Evolutionary conservation across 2,329 filamentous ascomycete species (phyloP).

Genomic region (Aspergillus brasiliensis): DNA sequence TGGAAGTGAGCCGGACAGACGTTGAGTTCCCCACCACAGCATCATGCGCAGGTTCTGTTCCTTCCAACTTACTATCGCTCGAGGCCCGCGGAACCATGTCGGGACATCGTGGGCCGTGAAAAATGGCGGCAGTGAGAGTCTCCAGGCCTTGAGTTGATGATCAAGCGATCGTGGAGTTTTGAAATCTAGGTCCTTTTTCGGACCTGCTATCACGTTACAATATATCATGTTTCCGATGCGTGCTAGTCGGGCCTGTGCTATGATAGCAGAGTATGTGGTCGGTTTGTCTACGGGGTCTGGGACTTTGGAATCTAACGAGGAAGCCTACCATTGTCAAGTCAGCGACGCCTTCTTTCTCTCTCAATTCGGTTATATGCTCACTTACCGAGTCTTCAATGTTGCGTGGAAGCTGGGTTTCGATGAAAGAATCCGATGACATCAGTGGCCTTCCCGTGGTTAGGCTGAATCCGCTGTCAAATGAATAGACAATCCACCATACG

Average conservation of each 20-base stretch:
- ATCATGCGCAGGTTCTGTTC: conserved; percentile 27
- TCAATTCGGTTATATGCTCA: not conserved
- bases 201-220: conserved; percentile 14
- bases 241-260: conserved; percentile 19
- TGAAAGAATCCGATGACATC: conserved; percentile 39
- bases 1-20: not conserved
- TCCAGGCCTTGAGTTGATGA: conserved; percentile 23
- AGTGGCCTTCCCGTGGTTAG: conserved; percentile 33
- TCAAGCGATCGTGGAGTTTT: conserved; percentile 23
- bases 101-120: conserved; percentile 19
- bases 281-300: conserved; percentile 13
- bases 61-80: conserved; percentile 24
- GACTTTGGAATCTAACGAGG: conserved; percentile 2
- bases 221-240: conserved; percentile 20
- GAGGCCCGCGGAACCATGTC: conserved; percentile 23
- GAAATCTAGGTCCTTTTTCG: conserved; percentile 10
- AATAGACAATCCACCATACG: conserved; percentile 32
- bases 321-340: not conserved
- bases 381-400: conserved; percentile 24
- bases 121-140: conserved; percentile 19
- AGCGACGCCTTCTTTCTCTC: not conserved
- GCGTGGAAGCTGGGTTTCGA: conserved; percentile 23
- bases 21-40: conserved; percentile 26
- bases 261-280: conserved; percentile 25
- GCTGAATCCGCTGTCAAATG: conserved; percentile 35